These are phyloP conservation scores for Diaporthe caulivora DNA, from an alignment of 2,329 filamentous ascomycete species.

Conservation along the genomic window DNA sequence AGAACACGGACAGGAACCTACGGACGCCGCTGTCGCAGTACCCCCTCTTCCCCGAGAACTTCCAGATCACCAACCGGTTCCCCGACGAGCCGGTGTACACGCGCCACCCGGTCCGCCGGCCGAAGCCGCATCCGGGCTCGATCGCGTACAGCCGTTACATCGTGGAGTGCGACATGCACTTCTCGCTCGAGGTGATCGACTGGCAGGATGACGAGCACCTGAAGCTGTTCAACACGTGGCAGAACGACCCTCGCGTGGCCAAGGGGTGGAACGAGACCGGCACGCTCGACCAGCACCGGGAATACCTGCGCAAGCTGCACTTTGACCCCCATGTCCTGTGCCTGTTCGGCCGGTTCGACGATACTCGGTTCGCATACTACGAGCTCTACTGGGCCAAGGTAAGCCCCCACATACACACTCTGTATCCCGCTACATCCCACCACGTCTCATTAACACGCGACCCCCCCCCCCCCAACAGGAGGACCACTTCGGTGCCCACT, in stretches of 20 bases:
- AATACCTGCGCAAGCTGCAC: conserved; percentile 76
- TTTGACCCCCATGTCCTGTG: conserved; percentile 77
- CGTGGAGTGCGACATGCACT: conserved; percentile 78
- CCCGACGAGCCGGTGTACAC: conserved; percentile 56
- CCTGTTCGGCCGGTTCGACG: conserved; percentile 76
- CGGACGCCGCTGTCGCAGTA: conserved; percentile 47
- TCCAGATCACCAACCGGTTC: conserved; percentile 60
- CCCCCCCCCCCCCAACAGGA: conserved; percentile 53
- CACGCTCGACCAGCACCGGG: conserved; percentile 77
- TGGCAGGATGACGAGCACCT: conserved; percentile 74
- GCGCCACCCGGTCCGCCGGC: conserved; percentile 73
- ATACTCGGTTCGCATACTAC: conserved; percentile 78
- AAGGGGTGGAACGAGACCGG: conserved; percentile 84
- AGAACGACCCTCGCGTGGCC: conserved; percentile 82
- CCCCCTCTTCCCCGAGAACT: conserved; percentile 55
- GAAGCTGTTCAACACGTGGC: conserved; percentile 78
- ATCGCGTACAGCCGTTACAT: conserved; percentile 82
- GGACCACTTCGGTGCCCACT: conserved; percentile 71
- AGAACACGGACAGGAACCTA: conserved; percentile 50
- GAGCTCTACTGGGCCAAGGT: conserved; percentile 82
- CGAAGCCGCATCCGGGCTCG: conserved; percentile 76
- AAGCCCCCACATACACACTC: conserved; percentile 42
- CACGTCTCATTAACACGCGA: neutral
- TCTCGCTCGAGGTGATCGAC: conserved; percentile 78
- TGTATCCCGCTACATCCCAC: neutral